Conservation (phyloP, 2,329 filamentous ascomycete genomes). For the Fusarium sp. region DNA sequence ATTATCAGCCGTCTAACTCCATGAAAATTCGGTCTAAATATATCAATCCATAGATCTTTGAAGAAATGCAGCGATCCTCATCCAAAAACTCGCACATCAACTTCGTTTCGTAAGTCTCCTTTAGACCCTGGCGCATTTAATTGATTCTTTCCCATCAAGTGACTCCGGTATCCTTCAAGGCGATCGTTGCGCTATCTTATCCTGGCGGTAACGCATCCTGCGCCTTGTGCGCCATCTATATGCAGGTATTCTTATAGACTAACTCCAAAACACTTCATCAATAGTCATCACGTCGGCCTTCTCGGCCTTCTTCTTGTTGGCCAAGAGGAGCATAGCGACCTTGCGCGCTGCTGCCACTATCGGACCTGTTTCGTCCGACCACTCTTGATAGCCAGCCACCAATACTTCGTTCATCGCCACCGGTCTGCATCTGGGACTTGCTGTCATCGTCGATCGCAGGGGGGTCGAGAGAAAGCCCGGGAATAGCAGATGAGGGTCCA, state of each 20-base stretch:
- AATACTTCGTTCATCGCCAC: constrained; percentile 57
- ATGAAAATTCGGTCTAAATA: constrained; percentile 38
- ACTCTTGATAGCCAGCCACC: constrained; percentile 63
- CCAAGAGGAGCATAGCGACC: constrained; percentile 58
- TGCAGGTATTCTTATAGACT: constrained; percentile 50
- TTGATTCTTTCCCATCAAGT: constrained; percentile 16
- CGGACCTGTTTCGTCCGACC: constrained; percentile 54
- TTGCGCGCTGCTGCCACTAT: constrained; percentile 54
- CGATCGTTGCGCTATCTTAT: constrained; percentile 26
- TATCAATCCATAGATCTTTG: constrained; percentile 24
- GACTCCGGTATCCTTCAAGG: constrained; percentile 22
- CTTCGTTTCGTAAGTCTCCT: constrained; percentile 25
- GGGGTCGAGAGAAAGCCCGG: constrained; percentile 84
- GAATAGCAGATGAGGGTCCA: constrained; percentile 76
- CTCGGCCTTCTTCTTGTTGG: constrained; percentile 54
- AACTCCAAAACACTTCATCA: constrained; percentile 41
- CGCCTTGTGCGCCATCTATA: constrained; percentile 52
- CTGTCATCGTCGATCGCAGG: constrained; percentile 68
- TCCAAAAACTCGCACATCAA: constrained; percentile 25
- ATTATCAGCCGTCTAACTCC: constrained; percentile 31
- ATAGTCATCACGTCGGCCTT: constrained; percentile 46
- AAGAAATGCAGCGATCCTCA: constrained; percentile 13
- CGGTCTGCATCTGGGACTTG: constrained; percentile 55
- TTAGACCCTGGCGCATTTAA: not conserved
- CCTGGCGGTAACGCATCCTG: constrained; percentile 30